phyloP scores from a whole-genome alignment of 805 yeast species.

The Lachancea sp. region DNA sequence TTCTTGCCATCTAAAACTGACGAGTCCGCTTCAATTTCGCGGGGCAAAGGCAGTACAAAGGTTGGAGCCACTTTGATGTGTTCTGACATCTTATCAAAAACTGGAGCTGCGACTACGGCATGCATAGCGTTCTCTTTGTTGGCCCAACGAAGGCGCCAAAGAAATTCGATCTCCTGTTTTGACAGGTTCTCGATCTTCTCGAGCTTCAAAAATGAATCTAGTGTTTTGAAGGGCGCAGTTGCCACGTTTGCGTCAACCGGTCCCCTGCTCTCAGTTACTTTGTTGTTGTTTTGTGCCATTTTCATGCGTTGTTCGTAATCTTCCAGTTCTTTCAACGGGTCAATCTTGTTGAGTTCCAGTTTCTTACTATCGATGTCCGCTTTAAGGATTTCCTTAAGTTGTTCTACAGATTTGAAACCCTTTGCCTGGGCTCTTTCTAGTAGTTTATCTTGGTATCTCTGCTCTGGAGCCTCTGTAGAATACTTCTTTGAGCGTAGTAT shows the following conservation, averaged over 20 bases:
- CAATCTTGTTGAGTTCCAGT: constrained; percentile 52
- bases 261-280: constrained; percentile 24
- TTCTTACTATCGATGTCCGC: constrained; percentile 53
- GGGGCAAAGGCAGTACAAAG: constrained; percentile 87
- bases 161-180: constrained; percentile 57
- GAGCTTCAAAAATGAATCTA: constrained; percentile 63
- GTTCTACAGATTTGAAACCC: constrained; percentile 40
- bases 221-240: constrained; percentile 59
- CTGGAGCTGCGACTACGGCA: constrained; percentile 53
- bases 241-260: constrained; percentile 36
- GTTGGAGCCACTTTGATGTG: constrained; percentile 70
- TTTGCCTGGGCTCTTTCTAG: constrained; percentile 33
- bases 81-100: constrained; percentile 56
- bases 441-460: constrained; percentile 34
- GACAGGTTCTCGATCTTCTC: constrained; percentile 56
- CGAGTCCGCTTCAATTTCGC: constrained; percentile 39
- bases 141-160: constrained; percentile 87
- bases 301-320: constrained; percentile 40
- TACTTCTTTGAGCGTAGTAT: background rate
- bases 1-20: constrained; percentile 32
- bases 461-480: constrained; percentile 24
- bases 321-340: constrained; percentile 65
- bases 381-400: constrained; percentile 55
- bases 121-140: constrained; percentile 51
- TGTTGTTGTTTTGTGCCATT: constrained; percentile 20